Evolutionary conservation across 2,329 filamentous ascomycete species (phyloP).

Genomic region (Cercospora beticola): DNA sequence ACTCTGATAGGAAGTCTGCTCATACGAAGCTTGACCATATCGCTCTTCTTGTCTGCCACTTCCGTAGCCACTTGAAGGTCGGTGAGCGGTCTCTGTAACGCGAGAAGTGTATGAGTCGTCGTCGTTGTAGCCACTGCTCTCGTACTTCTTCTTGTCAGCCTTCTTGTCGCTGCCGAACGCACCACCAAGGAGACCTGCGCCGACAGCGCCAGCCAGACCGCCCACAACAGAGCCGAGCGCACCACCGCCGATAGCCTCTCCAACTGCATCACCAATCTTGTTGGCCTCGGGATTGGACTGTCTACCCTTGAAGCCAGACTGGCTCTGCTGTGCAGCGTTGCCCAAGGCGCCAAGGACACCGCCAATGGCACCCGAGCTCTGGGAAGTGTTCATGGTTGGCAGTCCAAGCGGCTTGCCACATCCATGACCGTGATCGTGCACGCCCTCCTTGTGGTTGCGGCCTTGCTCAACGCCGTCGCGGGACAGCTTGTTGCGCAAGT

Average conservation of each 20-base stretch:
- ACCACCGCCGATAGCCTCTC: slow-evolving; percentile 63
- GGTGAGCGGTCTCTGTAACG: slow-evolving; percentile 61
- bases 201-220: slow-evolving; percentile 60
- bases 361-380: slow-evolving; percentile 48
- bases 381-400: slow-evolving; percentile 57
- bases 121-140: slow-evolving; percentile 55
- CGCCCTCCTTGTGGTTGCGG: slow-evolving; percentile 82
- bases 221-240: slow-evolving; percentile 70
- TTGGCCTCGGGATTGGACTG: slow-evolving; percentile 24
- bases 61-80: slow-evolving; percentile 25
- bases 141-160: slow-evolving; percentile 54
- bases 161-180: slow-evolving; percentile 52
- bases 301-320: slow-evolving; percentile 27
- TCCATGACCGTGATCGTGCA: slow-evolving; percentile 80
- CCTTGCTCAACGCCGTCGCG: slow-evolving; percentile 74
- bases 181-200: slow-evolving; percentile 63
- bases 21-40: slow-evolving; percentile 62
- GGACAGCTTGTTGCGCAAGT: slow-evolving; percentile 72
- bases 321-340: slow-evolving; percentile 44
- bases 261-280: slow-evolving; percentile 53
- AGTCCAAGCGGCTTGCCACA: slow-evolving; percentile 78
- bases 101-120: slow-evolving; percentile 63
- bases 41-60: slow-evolving; percentile 36
- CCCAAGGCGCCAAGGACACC: slow-evolving; percentile 40
- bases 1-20: slow-evolving; percentile 57